These are phyloP conservation scores for Candida sojae DNA, from an alignment of 1,139 yeast genomes.

Conservation along the genomic window DNA sequence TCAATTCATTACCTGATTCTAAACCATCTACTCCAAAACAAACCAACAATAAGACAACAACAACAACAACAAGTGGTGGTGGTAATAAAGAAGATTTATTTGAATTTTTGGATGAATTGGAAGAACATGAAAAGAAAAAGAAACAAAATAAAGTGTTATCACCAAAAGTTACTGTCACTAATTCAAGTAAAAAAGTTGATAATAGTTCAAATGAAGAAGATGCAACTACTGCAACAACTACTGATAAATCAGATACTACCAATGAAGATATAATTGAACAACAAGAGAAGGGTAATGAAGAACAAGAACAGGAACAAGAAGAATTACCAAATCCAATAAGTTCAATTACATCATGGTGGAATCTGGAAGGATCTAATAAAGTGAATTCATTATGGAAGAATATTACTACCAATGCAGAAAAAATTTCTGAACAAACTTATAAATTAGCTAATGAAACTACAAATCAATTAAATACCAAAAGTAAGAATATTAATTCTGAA, in stretches of 20 bases:
- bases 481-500: conserved; percentile 37
- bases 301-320: conserved; percentile 8
- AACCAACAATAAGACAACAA: conserved; percentile 30
- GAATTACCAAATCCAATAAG: conserved; percentile 59
- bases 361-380: conserved; percentile 69
- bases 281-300: background rate
- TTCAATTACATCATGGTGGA: conserved; percentile 81
- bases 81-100: conserved; percentile 60
- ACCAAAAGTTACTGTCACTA: conserved; percentile 2
- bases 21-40: conserved; percentile 41
- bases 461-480: conserved; percentile 43
- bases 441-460: conserved; percentile 46
- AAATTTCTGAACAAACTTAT: conserved; percentile 42
- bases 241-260: conserved; percentile 14
- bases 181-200: background rate
- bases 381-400: conserved; percentile 73
- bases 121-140: conserved; percentile 42
- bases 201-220: conserved; percentile 6
- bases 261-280: conserved; percentile 10
- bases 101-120: conserved; percentile 85
- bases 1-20: conserved; percentile 83
- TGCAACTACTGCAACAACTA: conserved; percentile 12
- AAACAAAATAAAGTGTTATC: conserved; percentile 7
- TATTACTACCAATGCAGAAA: conserved; percentile 46
- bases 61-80: background rate